A percentile compares a stretch with the other conserved stretches of the same genome.
Conservation (phyloP, 305 asterid genomes). For the Fraxinus xanthoxyloides region DNA sequence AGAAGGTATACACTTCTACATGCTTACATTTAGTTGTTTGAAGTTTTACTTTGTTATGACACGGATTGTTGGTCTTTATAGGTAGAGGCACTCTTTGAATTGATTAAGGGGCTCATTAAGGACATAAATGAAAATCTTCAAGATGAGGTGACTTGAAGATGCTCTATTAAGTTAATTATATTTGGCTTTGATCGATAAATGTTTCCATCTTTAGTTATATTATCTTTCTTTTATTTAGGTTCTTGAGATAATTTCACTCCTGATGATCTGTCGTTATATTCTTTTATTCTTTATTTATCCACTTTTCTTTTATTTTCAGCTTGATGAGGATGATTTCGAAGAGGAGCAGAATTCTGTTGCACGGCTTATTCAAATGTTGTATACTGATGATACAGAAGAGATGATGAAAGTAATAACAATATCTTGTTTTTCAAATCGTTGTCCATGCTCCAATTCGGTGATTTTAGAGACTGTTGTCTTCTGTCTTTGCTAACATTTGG, state of each 20-base stretch:
- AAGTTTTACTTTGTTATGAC: conserved; percentile 29
- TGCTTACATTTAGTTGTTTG: conserved; percentile 18
- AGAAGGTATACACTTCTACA: conserved; percentile 54
- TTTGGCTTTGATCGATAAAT: conserved; percentile 9
- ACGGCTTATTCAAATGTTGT: conserved; percentile 84
- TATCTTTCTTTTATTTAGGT: not conserved
- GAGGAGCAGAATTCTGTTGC: conserved; percentile 96
- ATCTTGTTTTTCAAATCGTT: conserved; percentile 12
- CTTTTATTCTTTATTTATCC: conserved; percentile 14
- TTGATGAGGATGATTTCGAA: conserved; percentile 88
- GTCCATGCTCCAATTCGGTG: conserved; percentile 12
- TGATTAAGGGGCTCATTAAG: conserved; percentile 79
- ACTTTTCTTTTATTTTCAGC: conserved; percentile 46
- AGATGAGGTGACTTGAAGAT: conserved; percentile 62
- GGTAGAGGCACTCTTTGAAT: conserved; percentile 86
- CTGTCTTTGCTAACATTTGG: not conserved
- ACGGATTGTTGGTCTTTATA: conserved; percentile 35
- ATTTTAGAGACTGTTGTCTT: conserved; percentile 1
- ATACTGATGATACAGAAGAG: conserved; percentile 83
- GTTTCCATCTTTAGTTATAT: not conserved
- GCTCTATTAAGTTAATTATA: conserved; percentile 13
- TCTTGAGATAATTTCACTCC: conserved; percentile 1
- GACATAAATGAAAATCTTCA: conserved; percentile 61
- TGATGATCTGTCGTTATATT: conserved; percentile 4
- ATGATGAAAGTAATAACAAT: conserved; percentile 73